Percentiles rank a stretch among this genome's conserved stretches.
These are phyloP conservation scores for Candida chilensis DNA, from an alignment of 805 yeast genomes.

Conservation along the genomic window DNA sequence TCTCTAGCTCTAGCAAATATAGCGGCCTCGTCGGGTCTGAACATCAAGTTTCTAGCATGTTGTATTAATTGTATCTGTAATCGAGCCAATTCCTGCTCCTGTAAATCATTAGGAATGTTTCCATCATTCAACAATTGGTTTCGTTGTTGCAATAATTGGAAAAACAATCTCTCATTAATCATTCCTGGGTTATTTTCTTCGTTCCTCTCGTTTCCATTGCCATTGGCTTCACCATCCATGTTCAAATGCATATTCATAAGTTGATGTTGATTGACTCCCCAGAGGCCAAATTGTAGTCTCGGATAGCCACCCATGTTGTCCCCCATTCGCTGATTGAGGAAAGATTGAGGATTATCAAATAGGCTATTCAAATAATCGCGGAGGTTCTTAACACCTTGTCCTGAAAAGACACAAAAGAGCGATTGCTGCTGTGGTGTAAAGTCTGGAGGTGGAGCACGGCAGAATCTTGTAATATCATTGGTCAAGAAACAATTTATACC, in stretches of 20 bases:
- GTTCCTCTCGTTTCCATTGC: too few relatives aligned
- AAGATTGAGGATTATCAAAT: too few relatives aligned
- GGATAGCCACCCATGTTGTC: too few relatives aligned
- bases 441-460: conserved; percentile 90
- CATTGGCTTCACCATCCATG: too few relatives aligned
- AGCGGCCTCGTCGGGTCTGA: background rate
- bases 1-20: too few relatives aligned
- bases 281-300: too few relatives aligned
- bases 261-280: too few relatives aligned
- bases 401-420: conserved; percentile 88
- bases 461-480: conserved; percentile 74
- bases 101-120: conserved; percentile 1
- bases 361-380: conserved; percentile 54
- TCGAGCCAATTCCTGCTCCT: conserved; percentile 1
- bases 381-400: conserved; percentile 74
- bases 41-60: background rate
- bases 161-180: too few relatives aligned
- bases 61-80: background rate
- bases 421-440: conserved; percentile 80
- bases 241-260: too few relatives aligned
- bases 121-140: conserved; percentile 4
- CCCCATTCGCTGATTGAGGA: too few relatives aligned
- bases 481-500: conserved; percentile 88
- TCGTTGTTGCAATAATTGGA: too few relatives aligned
- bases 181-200: too few relatives aligned